Conservation (phyloP, 768 basidiomycete species). For the Wakefieldia striispora region DNA sequence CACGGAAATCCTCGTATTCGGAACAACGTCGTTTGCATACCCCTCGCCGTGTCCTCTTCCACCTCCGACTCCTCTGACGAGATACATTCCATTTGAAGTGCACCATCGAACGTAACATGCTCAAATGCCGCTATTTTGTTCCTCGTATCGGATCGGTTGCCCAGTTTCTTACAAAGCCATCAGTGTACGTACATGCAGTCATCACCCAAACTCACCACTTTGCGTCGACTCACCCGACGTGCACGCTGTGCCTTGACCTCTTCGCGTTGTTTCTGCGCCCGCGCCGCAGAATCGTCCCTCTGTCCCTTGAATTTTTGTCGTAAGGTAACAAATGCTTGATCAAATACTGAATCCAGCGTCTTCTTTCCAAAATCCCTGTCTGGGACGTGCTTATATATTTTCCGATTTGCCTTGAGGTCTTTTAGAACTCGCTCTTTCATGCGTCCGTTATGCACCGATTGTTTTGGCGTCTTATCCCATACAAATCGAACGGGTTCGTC, state of each 20-base stretch:
- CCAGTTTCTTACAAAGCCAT: constrained; percentile 49
- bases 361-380: constrained; percentile 67
- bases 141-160: constrained; percentile 59
- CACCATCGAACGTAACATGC: constrained; percentile 66
- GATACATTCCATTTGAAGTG: constrained; percentile 74
- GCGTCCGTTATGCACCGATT: constrained; percentile 68
- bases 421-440: constrained; percentile 66
- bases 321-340: constrained; percentile 68
- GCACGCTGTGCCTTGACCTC: constrained; percentile 61
- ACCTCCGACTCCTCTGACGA: constrained; percentile 75
- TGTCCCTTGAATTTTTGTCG: constrained; percentile 67
- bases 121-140: constrained; percentile 51
- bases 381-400: constrained; percentile 59
- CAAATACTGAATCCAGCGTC: constrained; percentile 58
- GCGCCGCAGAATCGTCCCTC: constrained; percentile 45
- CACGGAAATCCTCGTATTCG: constrained; percentile 60
- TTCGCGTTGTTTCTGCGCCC: constrained; percentile 49
- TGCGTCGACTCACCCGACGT: constrained; percentile 58
- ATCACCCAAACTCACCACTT: constrained; percentile 44
- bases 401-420: constrained; percentile 57
- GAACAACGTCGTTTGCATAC: constrained; percentile 37
- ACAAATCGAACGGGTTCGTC: constrained; percentile 69
- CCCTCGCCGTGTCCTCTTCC: constrained; percentile 37
- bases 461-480: constrained; percentile 75
- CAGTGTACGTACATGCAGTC: background rate